A percentile compares a stretch with the other conserved stretches of the same genome.
Conservation (phyloP, 2,329 filamentous ascomycete species). For the Epichloe aotearoae region DNA sequence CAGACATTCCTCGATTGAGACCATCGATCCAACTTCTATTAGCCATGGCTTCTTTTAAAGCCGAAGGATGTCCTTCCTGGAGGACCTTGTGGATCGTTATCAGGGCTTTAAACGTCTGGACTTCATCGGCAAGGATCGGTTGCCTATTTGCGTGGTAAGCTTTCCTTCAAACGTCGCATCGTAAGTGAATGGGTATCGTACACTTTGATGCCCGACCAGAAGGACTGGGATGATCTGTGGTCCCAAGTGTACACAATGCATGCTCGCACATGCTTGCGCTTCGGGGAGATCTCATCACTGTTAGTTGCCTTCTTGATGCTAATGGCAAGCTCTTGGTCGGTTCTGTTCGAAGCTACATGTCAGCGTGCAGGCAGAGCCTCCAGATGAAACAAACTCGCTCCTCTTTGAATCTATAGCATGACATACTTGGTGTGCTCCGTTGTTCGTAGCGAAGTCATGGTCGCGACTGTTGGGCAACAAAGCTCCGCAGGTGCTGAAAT, state of each 20-base stretch:
- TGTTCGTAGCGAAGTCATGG: constrained; percentile 20
- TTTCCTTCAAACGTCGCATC: neutral
- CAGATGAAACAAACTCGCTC: neutral
- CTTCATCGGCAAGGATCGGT: constrained; percentile 94
- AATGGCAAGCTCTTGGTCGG: constrained; percentile 55
- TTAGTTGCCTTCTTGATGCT: constrained; percentile 60
- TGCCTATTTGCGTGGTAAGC: constrained; percentile 41
- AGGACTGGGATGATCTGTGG: constrained; percentile 86
- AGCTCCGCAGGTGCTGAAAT: constrained; percentile 2
- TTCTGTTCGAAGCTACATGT: constrained; percentile 27
- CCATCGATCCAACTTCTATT: constrained; percentile 89
- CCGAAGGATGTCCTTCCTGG: constrained; percentile 86
- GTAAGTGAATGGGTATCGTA: constrained; percentile 33
- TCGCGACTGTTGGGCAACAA: constrained; percentile 6
- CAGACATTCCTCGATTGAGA: constrained; percentile 67
- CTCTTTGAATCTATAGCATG: neutral
- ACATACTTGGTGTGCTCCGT: constrained; percentile 25
- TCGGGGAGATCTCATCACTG: constrained; percentile 53
- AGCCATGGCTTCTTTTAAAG: constrained; percentile 75
- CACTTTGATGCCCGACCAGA: constrained; percentile 99
- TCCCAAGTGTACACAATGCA: constrained; percentile 99
- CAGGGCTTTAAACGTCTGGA: constrained; percentile 96
- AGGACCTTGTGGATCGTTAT: constrained; percentile 97
- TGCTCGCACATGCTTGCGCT: constrained; percentile 88
- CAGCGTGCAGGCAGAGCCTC: neutral